Conservation (phyloP, 352 stramenopile genomes). For the Globisporangium abappressorium region DNA sequence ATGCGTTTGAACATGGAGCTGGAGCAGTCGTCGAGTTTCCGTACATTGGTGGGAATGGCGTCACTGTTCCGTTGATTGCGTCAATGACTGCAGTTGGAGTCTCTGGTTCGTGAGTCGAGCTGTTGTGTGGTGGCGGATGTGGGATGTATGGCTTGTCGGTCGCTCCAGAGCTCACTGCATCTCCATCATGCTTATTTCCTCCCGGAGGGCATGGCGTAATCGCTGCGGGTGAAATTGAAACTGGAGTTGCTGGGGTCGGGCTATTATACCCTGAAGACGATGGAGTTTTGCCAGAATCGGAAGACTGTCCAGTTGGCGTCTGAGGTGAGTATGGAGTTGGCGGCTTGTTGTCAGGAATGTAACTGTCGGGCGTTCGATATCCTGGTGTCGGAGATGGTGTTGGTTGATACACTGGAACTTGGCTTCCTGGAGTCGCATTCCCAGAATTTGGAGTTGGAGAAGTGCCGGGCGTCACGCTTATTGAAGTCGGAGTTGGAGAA, state of each 20-base stretch:
- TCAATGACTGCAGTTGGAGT: background rate
- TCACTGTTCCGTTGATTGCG: background rate
- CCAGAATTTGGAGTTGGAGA: background rate
- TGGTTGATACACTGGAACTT: background rate
- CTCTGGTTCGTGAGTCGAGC: background rate
- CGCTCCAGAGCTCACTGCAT: background rate
- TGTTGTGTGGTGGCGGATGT: background rate
- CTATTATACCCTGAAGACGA: background rate
- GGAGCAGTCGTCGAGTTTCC: background rate
- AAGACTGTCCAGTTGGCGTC: background rate
- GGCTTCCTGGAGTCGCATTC: background rate
- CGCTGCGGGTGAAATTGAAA: background rate
- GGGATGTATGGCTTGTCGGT: background rate
- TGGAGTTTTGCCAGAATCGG: background rate
- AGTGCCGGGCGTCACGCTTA: background rate
- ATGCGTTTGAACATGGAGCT: background rate
- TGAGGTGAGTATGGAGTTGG: background rate
- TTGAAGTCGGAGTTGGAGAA: background rate
- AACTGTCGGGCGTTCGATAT: background rate
- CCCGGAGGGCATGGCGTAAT: background rate
- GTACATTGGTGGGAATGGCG: background rate
- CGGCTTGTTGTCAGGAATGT: background rate
- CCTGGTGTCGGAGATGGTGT: background rate
- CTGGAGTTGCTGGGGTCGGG: background rate
- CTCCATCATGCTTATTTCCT: background rate